Base-by-base conservation (phyloP, 1,284 basidiomycete species). In the Butyriboletus pseudospeciosus region DNA sequence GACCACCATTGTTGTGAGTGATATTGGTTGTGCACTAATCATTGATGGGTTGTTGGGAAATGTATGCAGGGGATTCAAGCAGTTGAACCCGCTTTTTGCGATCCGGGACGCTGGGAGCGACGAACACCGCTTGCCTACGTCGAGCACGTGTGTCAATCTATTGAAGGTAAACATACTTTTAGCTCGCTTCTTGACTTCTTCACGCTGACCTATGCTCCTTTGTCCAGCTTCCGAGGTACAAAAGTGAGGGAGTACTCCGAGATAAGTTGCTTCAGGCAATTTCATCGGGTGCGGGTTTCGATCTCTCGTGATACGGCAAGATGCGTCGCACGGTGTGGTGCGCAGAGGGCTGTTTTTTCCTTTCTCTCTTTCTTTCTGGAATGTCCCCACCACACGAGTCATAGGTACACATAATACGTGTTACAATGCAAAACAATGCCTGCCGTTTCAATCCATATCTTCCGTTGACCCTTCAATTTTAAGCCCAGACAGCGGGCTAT, bases 201-300 rank as follows among this genome's bases (percentile, higher is more conserved):
- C 25, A 12, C 5, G 28, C 38, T 49, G 52, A 57, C 49, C 12
- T 34, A 17, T 41, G 53, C 36, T 0, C 23, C 3, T 46, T 34
- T 26, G 20, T 36, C n/a, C 66, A 91, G 86, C 76, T 92, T 20
- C 88, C 90, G 16, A 73, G 79, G 30, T 92, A 92, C 63, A 71
- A 73, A 56, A 84, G 74, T 63, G 86, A 90, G 64, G 66, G 68
- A 16, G 74, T 79, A 5, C 73, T 97, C 30, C 74, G 80, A n/a
- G 73, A 80, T 45, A 96, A 95, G 69, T 74, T 96, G n/a, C 64
- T 94, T 13, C 87, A 93, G 65, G 90, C 94, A 5, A 92, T 96
- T 64, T 87, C 80, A 46, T 82, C 90, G 0, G 86, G 86, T 34
- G 91, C 92, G 7, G 94, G 93, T 0, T 97, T 97, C 61, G 92